Percentiles rank a stretch among this genome's conserved stretches.
phyloP scores from a whole-genome alignment of 768 basidiomycete genomes.

The Pleurotus djamor region DNA sequence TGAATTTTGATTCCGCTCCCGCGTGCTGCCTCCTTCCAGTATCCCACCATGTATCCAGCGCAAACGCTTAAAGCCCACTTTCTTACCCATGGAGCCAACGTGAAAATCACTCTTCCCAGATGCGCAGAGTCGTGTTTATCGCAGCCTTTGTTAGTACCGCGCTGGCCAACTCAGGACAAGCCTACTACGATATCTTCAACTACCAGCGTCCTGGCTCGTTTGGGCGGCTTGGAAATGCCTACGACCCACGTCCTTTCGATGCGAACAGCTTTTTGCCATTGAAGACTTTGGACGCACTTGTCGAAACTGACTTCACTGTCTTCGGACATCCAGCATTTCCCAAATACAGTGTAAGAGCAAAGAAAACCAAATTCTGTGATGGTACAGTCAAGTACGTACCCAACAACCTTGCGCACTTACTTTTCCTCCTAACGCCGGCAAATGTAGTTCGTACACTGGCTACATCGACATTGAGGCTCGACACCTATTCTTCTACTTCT shows the following conservation, averaged over 20 bases:
- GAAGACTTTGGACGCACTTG: constrained; percentile 13
- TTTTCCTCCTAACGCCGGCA: background rate
- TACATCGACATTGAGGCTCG: constrained; percentile 65
- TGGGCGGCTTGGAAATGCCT: no score
- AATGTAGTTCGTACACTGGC: constrained; percentile 55
- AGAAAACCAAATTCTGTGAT: constrained; percentile 33
- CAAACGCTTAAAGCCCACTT: no score
- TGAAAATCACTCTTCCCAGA: no score
- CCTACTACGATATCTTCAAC: no score
- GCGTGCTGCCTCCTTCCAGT: no score
- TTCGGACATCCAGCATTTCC: constrained; percentile 42
- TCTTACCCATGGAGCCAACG: no score
- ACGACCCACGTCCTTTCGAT: constrained; percentile 4
- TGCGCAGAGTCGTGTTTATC: no score
- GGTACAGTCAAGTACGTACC: constrained; percentile 26
- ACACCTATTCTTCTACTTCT: constrained; percentile 77
- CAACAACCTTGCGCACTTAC: background rate
- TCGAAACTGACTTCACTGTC: constrained; percentile 27
- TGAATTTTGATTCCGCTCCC: no score
- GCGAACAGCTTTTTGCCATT: constrained; percentile 11
- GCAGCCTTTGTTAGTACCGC: no score
- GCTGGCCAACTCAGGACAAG: no score
- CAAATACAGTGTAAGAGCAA: constrained; percentile 33
- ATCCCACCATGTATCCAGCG: no score
- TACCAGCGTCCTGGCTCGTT: no score